Evolutionary conservation across 2,329 filamentous ascomycete species (phyloP).

Genomic region (Pseudopithomyces maydicus): DNA sequence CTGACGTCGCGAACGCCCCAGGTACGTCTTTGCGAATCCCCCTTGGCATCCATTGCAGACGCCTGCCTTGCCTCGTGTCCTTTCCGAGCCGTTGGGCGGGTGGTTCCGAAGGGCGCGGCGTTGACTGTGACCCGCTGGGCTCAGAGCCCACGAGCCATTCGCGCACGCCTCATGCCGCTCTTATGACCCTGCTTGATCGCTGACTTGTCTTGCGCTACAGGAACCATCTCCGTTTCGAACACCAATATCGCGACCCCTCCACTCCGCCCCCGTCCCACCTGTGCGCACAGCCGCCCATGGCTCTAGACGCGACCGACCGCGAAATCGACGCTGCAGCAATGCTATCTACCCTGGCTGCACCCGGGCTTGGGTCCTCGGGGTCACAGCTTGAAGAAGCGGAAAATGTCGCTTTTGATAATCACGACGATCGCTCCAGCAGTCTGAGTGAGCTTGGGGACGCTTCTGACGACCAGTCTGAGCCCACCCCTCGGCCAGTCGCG

Average conservation of each 20-base stretch:
- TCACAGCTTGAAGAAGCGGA: conserved; percentile 16
- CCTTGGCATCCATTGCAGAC: neutral
- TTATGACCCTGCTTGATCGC: neutral
- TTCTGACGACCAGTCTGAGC: conserved; percentile 62
- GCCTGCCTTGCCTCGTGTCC: neutral
- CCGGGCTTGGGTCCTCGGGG: conserved; percentile 23
- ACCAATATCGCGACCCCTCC: conserved; percentile 23
- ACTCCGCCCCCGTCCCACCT: conserved; percentile 54
- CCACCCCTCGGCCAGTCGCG: conserved; percentile 30
- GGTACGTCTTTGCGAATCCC: conserved; percentile 24
- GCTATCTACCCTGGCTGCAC: conserved; percentile 30
- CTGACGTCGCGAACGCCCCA: conserved; percentile 20
- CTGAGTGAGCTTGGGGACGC: conserved; percentile 89
- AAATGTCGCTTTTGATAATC: conserved; percentile 45
- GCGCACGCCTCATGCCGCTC: neutral
- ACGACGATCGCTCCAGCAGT: conserved; percentile 75
- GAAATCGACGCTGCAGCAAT: conserved; percentile 24
- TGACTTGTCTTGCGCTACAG: conserved; percentile 11
- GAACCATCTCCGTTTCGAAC: conserved; percentile 17
- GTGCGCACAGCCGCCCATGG: conserved; percentile 21
- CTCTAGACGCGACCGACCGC: conserved; percentile 17
- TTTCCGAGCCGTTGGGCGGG: neutral
- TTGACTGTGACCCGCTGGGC: neutral
- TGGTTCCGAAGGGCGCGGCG: neutral
- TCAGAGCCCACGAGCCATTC: neutral